A percentile compares a stretch with the other conserved stretches of the same genome.
Evolutionary conservation across 228 moss, liverwort and hornwort species (phyloP).

Genomic region (Sphagnum fallax): DNA sequence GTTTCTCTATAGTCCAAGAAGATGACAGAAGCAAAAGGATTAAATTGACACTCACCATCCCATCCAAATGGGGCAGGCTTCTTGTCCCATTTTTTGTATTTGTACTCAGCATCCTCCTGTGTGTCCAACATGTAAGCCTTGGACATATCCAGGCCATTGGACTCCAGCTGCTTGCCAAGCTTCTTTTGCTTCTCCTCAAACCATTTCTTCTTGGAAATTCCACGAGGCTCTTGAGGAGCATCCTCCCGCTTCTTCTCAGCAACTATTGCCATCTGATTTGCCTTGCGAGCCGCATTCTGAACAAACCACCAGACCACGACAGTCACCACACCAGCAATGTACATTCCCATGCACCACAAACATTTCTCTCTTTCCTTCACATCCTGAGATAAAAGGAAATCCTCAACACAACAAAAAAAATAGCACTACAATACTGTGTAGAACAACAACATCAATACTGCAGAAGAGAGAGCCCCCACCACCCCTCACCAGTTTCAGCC

Average conservation of each 20-base stretch:
- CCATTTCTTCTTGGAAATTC: conserved; percentile 95
- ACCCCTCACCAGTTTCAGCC: conserved; percentile 64
- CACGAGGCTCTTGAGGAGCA: conserved; percentile 85
- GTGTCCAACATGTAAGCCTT: conserved; percentile 97
- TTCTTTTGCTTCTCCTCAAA: conserved; percentile 90
- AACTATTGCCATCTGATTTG: conserved; percentile 78
- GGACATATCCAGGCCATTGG: conserved; percentile 89
- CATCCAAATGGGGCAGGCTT: conserved; percentile 97
- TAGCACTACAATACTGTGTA: no score
- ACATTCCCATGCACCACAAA: not conserved
- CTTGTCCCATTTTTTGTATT: conserved; percentile 96
- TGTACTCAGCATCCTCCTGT: conserved; percentile 76
- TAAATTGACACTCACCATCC: conserved; percentile 59
- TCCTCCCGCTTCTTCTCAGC: conserved; percentile 95
- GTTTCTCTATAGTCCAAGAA: not conserved
- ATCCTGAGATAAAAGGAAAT: no score
- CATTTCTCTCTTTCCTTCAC: no score
- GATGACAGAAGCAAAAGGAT: not conserved
- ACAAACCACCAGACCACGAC: not conserved
- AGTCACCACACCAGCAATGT: not conserved
- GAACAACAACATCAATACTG: no score
- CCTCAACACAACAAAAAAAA: no score
- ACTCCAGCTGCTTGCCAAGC: conserved; percentile 79
- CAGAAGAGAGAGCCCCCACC: no score
- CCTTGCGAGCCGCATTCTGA: conserved; percentile 87